Percentiles rank a stretch among this genome's conserved stretches.
Evolutionary conservation across 345 rosid genomes (phyloP).

Genomic region (Salix viminalis): DNA sequence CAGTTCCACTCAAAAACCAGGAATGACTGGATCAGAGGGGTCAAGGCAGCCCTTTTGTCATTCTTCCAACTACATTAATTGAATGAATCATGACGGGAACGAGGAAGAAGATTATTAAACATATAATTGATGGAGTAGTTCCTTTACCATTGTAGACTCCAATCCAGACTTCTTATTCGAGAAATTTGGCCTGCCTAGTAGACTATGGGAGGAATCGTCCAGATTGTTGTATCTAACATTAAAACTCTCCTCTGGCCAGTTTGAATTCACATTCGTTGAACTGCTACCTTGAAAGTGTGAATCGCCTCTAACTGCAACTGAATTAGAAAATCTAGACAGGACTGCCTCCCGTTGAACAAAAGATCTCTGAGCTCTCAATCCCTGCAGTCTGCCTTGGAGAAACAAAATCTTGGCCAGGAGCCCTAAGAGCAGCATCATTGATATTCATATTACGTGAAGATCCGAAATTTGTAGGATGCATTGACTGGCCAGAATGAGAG

Average conservation of each 20-base stretch:
- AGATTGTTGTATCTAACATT: constrained; percentile 20
- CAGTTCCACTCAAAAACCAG: background rate
- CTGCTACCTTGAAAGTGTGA: constrained; percentile 48
- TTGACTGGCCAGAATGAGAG: constrained; percentile 31
- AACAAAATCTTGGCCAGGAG: constrained; percentile 18
- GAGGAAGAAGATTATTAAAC: background rate
- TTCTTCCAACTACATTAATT: background rate
- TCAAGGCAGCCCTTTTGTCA: background rate
- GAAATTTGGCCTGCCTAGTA: constrained; percentile 34
- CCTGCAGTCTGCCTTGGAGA: constrained; percentile 33
- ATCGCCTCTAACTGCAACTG: constrained; percentile 71
- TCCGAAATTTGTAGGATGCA: constrained; percentile 17
- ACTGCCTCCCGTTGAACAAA: constrained; percentile 39
- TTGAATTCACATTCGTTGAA: constrained; percentile 33
- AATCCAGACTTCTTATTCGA: constrained; percentile 29
- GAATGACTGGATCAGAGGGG: background rate
- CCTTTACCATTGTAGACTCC: constrained; percentile 37
- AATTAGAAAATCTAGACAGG: constrained; percentile 69
- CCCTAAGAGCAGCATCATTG: constrained; percentile 28
- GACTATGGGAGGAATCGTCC: constrained; percentile 53
- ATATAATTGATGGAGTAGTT: background rate
- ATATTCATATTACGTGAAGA: constrained; percentile 27
- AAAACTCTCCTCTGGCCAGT: constrained; percentile 45
- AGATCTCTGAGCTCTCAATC: constrained; percentile 50
- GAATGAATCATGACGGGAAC: constrained; percentile 1